Percentiles rank a stretch among this genome's conserved stretches.
phyloP scores from a whole-genome alignment of 1,284 basidiomycete species.

The Malassezia arunalokei region DNA sequence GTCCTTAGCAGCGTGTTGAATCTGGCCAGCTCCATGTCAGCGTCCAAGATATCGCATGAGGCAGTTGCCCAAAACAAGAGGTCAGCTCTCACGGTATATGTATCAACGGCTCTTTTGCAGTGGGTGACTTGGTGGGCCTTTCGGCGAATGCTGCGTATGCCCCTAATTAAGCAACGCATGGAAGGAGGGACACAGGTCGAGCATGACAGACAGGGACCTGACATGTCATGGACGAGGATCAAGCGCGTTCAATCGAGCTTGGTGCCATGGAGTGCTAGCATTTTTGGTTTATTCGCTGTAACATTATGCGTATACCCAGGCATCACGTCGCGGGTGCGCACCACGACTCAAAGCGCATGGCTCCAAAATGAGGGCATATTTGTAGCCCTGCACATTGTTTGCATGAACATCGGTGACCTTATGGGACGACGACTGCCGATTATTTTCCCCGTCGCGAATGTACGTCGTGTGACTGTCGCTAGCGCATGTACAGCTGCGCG shows the following conservation, averaged over 20 bases:
- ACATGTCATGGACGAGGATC: not conserved
- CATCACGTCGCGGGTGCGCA: constrained; percentile 20
- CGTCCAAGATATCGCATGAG: not conserved
- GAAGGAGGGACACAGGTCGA: not conserved
- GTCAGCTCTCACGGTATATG: constrained; percentile 5
- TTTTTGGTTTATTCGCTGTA: constrained; percentile 18
- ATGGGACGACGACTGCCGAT: constrained; percentile 20
- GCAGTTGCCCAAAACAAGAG: not conserved
- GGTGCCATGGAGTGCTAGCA: constrained; percentile 8
- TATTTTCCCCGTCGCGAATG: constrained; percentile 6
- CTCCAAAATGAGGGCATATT: constrained; percentile 17
- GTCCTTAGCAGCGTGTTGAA: constrained; percentile 18
- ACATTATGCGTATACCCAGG: constrained; percentile 24
- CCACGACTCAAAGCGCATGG: not conserved
- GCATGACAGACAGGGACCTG: not conserved
- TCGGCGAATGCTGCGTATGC: not conserved
- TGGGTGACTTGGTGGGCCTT: not conserved
- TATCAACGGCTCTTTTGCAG: not conserved
- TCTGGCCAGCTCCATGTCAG: constrained; percentile 9
- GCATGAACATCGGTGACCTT: constrained; percentile 23
- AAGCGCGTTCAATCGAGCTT: constrained; percentile 14
- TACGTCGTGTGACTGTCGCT: constrained; percentile 5
- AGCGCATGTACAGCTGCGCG: not conserved
- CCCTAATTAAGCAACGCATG: not conserved
- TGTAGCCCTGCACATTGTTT: constrained; percentile 21